A percentile compares a stretch with the other conserved stretches of the same genome.
phyloP scores from a whole-genome alignment of 2,329 filamentous ascomycete species.

The Colletotrichum musicola region DNA sequence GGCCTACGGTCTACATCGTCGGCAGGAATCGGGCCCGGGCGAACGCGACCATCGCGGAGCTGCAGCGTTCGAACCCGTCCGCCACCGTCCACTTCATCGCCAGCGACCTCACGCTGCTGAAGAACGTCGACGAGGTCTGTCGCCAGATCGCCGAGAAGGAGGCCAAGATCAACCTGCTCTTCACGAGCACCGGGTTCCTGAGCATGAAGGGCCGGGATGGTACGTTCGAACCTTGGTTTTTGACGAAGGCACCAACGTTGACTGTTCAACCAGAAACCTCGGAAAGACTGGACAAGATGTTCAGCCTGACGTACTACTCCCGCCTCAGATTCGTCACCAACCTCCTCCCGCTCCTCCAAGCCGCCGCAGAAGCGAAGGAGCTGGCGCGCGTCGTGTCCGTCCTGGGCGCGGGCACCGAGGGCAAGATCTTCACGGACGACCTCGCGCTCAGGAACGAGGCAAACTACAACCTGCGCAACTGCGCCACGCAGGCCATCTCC shows the following conservation, averaged over 20 bases:
- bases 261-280: slow-evolving; percentile 59
- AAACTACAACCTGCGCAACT: slow-evolving; percentile 48
- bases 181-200: slow-evolving; percentile 55
- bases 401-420: slow-evolving; percentile 60
- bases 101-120: slow-evolving; percentile 62
- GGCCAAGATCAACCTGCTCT: slow-evolving; percentile 59
- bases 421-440: slow-evolving; percentile 50
- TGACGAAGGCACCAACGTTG: too few relatives aligned
- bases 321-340: slow-evolving; percentile 69
- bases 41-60: neutral
- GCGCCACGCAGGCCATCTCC: slow-evolving; percentile 58
- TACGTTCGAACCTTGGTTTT: too few relatives aligned
- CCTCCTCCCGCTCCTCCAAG: slow-evolving; percentile 67
- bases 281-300: slow-evolving; percentile 67
- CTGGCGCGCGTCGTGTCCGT: slow-evolving; percentile 63
- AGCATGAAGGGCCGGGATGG: slow-evolving; percentile 15
- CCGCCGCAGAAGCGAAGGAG: slow-evolving; percentile 12
- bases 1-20: neutral
- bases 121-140: slow-evolving; percentile 63
- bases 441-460: slow-evolving; percentile 50
- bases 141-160: slow-evolving; percentile 59
- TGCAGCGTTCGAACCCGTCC: neutral
- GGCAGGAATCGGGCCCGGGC: neutral
- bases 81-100: slow-evolving; percentile 55
- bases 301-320: slow-evolving; percentile 67